Percentiles rank a stretch among this genome's conserved stretches.
These are phyloP conservation scores for Aspergillus neoniger DNA, from an alignment of 2,329 filamentous ascomycete species.

Conservation along the genomic window DNA sequence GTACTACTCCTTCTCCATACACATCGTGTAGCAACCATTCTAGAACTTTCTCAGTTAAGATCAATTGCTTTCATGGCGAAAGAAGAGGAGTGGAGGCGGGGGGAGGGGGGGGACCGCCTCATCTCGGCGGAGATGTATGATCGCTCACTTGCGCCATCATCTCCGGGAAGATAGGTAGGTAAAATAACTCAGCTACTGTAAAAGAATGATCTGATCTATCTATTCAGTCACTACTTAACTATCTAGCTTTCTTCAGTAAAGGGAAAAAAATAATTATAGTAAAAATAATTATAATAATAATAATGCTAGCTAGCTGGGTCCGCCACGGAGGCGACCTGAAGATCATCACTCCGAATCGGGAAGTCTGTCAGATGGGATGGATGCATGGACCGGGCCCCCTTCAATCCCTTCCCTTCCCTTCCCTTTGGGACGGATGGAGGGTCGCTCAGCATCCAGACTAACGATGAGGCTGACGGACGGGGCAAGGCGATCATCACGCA, in stretches of 20 bases:
- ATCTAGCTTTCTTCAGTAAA: not conserved
- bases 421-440: not conserved
- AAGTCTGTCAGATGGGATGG: not conserved
- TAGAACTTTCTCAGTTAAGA: not conserved
- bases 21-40: not conserved
- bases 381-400: not conserved
- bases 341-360: constrained; percentile 3
- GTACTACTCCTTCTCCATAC: too few relatives aligned
- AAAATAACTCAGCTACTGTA: not conserved
- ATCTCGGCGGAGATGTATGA: not conserved
- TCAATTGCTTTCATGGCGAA: not conserved
- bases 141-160: not conserved
- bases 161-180: not conserved
- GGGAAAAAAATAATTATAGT: too few relatives aligned
- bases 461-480: constrained; percentile 2
- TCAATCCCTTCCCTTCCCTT: too few relatives aligned
- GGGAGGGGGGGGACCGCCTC: not conserved
- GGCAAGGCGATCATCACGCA: not conserved
- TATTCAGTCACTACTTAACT: not conserved
- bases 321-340: constrained; percentile 4
- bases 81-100: not conserved
- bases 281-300: too few relatives aligned
- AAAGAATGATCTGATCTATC: not conserved
- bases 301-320: not conserved
- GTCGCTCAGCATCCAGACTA: not conserved